Conservation (phyloP, 1,284 basidiomycete species). For the Porodaedalea pini region DNA sequence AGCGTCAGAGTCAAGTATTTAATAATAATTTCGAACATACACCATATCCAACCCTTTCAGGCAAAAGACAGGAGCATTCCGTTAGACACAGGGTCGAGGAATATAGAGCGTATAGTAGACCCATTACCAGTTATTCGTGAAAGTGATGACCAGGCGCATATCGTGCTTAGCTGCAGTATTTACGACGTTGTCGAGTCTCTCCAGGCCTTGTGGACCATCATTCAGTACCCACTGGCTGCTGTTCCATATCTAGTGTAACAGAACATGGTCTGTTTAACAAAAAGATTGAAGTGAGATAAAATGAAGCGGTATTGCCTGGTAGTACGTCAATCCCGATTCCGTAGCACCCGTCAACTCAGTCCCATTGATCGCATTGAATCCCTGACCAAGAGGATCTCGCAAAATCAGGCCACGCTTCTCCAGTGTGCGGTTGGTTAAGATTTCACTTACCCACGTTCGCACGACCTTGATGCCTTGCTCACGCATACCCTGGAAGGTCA, state of each 20-base stretch:
- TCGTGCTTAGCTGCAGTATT: slow-evolving; percentile 55
- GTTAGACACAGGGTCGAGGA: background rate
- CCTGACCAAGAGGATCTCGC: slow-evolving; percentile 50
- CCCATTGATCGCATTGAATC: slow-evolving; percentile 48
- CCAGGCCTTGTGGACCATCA: slow-evolving; percentile 60
- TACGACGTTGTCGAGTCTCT: slow-evolving; percentile 63
- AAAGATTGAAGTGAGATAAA: background rate
- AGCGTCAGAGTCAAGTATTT: too few species aligned
- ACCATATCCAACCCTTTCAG: slow-evolving; percentile 34
- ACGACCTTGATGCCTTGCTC: slow-evolving; percentile 57
- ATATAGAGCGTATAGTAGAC: background rate
- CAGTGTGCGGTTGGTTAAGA: too few species aligned
- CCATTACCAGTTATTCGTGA: slow-evolving; percentile 67
- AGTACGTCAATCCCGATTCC: slow-evolving; percentile 44
- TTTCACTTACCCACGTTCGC: slow-evolving; percentile 55
- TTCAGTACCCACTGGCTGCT: slow-evolving; percentile 49
- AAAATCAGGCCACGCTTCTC: too few species aligned
- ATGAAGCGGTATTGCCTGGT: slow-evolving; percentile 39
- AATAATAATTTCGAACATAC: too few species aligned
- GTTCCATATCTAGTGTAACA: slow-evolving; percentile 42
- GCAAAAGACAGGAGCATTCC: background rate
- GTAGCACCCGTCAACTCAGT: slow-evolving; percentile 54
- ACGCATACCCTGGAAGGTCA: slow-evolving; percentile 54
- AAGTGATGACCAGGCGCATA: slow-evolving; percentile 56
- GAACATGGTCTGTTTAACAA: too few species aligned